These are phyloP conservation scores for Taphrina wiesneri DNA, from an alignment of 1,139 yeast genomes.

Conservation along the genomic window DNA sequence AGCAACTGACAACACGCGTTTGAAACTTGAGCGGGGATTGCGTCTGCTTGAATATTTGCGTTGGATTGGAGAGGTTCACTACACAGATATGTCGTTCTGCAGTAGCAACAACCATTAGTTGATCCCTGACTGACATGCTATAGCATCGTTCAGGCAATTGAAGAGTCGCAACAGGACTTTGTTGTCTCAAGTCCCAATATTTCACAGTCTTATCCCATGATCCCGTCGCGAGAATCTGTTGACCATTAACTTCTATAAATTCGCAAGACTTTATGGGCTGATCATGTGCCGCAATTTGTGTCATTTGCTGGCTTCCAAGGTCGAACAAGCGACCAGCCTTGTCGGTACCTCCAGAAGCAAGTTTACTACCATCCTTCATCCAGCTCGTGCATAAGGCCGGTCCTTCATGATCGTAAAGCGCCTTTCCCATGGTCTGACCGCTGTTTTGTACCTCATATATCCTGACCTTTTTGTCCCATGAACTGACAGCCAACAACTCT, in stretches of 20 bases:
- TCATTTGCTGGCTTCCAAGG: slow-evolving; percentile 74
- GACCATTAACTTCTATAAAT: slow-evolving; percentile 69
- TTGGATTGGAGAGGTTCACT: slow-evolving; percentile 76
- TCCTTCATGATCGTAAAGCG: slow-evolving; percentile 83
- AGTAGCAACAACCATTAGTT: slow-evolving; percentile 83
- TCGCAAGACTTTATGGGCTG: slow-evolving; percentile 75
- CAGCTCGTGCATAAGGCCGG: slow-evolving; percentile 84
- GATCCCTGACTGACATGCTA: slow-evolving; percentile 80
- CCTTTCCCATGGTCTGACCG: slow-evolving; percentile 79
- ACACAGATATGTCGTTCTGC: slow-evolving; percentile 84
- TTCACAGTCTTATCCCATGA: slow-evolving; percentile 95
- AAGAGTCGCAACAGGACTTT: slow-evolving; percentile 77
- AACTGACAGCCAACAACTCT: slow-evolving; percentile 73
- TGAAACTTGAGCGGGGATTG: slow-evolving; percentile 90
- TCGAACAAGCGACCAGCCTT: slow-evolving; percentile 84
- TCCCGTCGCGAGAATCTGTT: slow-evolving; percentile 82
- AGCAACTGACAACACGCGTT: slow-evolving; percentile 78
- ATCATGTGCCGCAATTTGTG: slow-evolving; percentile 84
- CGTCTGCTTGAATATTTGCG: slow-evolving; percentile 69
- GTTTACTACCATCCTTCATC: slow-evolving; percentile 82
- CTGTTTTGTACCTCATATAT: slow-evolving; percentile 79
- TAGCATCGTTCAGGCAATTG: slow-evolving; percentile 88
- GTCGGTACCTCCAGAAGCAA: slow-evolving; percentile 90
- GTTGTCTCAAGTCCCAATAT: slow-evolving; percentile 92
- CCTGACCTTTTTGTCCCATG: slow-evolving; percentile 96